Evolutionary conservation across 192 early-diverging fungal species (phyloP).

Genomic region (Powellomyces hirtus): DNA sequence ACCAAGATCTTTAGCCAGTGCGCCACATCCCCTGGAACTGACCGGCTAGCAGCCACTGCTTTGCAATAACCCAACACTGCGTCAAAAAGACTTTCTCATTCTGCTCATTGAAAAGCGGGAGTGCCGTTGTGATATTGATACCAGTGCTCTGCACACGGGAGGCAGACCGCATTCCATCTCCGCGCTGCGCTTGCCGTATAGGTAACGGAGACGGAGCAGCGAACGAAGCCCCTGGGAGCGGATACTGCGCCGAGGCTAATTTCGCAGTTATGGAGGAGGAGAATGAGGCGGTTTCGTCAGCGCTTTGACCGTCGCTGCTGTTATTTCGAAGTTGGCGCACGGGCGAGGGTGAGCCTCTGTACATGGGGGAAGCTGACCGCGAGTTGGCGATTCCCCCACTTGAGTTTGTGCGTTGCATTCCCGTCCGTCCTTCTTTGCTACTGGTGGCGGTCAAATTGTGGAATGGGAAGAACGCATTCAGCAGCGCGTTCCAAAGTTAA

Average conservation of each 20-base stretch:
- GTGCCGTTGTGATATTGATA: not conserved
- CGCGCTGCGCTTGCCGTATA: not conserved
- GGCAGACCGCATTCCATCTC: not conserved
- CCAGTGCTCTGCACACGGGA: not conserved
- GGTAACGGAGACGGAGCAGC: not conserved
- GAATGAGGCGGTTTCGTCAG: not conserved
- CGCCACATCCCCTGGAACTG: not conserved
- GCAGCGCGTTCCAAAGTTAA: too few species aligned
- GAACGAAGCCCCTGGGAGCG: not conserved
- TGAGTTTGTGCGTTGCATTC: not conserved
- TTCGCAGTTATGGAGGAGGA: conserved; percentile 6
- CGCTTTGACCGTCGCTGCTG: not conserved
- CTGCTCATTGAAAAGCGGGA: not conserved
- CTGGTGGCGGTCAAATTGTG: too few species aligned
- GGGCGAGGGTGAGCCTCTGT: not conserved
- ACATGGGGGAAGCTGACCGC: not conserved
- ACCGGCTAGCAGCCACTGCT: conserved; percentile 16
- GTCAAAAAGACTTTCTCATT: conserved; percentile 6
- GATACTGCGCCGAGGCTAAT: conserved; percentile 1
- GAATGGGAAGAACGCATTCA: too few species aligned
- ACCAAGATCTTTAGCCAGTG: not conserved
- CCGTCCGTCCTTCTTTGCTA: too few species aligned
- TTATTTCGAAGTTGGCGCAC: not conserved
- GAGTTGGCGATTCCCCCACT: not conserved
- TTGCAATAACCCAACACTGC: conserved; percentile 8